Conservation (phyloP, 164 flowering plant genomes). For the Protea cynaroides region DNA sequence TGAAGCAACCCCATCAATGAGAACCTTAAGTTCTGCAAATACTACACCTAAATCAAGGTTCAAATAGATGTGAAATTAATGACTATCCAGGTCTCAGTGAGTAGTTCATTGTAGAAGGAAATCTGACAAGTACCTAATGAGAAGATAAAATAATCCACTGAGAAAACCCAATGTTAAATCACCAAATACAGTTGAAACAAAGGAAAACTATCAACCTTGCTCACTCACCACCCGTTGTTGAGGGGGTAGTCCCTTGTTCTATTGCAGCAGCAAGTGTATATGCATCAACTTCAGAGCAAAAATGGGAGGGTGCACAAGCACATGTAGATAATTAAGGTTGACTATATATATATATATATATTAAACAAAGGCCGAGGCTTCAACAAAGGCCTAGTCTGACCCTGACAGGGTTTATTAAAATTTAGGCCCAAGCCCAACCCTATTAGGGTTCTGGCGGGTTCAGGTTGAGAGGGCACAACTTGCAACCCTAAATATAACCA, state of each 20-base stretch:
- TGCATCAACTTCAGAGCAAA: conserved; percentile 55
- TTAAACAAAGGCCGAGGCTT: too few species aligned
- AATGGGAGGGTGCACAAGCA: conserved; percentile 87
- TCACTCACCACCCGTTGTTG: conserved; percentile 73
- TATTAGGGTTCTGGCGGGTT: too few species aligned
- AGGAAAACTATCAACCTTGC: neutral
- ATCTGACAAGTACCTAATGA: neutral
- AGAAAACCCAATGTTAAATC: neutral
- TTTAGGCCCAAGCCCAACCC: too few species aligned
- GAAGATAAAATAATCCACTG: too few species aligned
- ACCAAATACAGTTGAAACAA: neutral
- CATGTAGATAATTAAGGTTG: conserved; percentile 92
- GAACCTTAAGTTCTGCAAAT: conserved; percentile 68
- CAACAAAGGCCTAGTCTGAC: too few species aligned
- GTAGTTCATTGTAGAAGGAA: neutral
- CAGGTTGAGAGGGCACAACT: too few species aligned
- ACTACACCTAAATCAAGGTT: conserved; percentile 50
- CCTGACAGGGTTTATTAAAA: too few species aligned
- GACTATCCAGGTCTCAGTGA: neutral
- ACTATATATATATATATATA: too few species aligned
- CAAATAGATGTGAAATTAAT: conserved; percentile 1
- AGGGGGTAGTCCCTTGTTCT: conserved; percentile 92
- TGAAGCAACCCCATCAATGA: conserved; percentile 50
- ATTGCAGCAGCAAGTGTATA: conserved; percentile 85
- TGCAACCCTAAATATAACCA: too few species aligned